Evolutionary conservation across 2,329 filamentous ascomycete genomes (phyloP), one percentile per base, ranked within the genome.

Genomic region (Ophiostoma perfectum): DNA sequence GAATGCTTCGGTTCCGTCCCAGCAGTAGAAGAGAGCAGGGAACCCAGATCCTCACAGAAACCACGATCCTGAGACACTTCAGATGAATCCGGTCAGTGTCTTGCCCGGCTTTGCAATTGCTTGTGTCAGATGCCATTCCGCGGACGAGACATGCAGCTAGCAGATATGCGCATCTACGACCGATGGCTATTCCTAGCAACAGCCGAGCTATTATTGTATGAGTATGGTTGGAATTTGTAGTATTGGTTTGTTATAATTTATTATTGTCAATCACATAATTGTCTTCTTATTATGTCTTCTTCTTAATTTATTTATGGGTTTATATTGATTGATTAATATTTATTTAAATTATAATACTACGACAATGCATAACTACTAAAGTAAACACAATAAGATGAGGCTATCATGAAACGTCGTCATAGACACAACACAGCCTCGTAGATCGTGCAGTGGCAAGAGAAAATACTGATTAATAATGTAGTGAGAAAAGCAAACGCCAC

Each of bases 71-170:
- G 49, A 55, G 49, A 55, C 49, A 55, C 49, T 18, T n/a, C 27
- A 27, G 49, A 55, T 18, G 49, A n/a, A 55, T 55, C 49, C 0
- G 49, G 45, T 47, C 45, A 12, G 49, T 55, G 49, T 55, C 49
- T 55, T 18, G 8, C 49, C 1, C 3, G 45, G 49, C 11, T 55
- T 55, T n/a, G 45, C 27, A 27, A 27, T 27, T 27, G 27, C 27
- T 27, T 27, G 49, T 55, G 49, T 55, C 49, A 55, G 49, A 55
- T 55, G 18, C 12, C 49, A 55, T 55, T 55, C 49, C 49, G 49
- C 12, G 45, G 27, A 27, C 49, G 18, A 55, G n/a, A 4, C 49
- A 27, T 18, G 18, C 27, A 16, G 11, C 14, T 47, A 16, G 49
- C 18, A 55, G 49, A 27, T 12, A 55, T 55, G 49, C 14, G 18